Evolutionary conservation across 306 rosid species (phyloP), one percentile per base, ranked within the genome.

Genomic region (Hippophae tibetana): DNA sequence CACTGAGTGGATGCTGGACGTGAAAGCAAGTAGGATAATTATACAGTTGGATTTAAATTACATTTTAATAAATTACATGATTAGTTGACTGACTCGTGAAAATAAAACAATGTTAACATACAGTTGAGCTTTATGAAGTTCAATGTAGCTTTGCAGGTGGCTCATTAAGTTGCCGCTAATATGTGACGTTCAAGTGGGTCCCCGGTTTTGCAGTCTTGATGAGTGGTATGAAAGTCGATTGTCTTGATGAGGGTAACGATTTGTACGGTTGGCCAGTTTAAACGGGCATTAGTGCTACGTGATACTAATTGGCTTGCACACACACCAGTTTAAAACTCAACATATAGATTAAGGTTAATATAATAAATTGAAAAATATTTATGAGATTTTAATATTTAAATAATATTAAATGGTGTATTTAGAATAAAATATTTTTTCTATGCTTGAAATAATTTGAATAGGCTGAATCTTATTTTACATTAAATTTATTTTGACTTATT

Each of bases 11-110:
- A 31, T 5, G 46, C 50, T 25, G 53, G 69, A 82, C 78, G 86
- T 76, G 83, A 18, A 0, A 54, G 76, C 75, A 65, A 59, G 45
- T 67, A n/a, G 66, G 43, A n/a, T 60, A 40, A 14, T 47, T 13
- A 13, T 26, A 56, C 63, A 59, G 69, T 64, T 57, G 69, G 73
- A 43, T 43, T 57, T 55, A 23, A 47, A 9, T 47, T 25, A 53
- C 25, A 14, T 13, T 8, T 8, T 14, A 18, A 52, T 2, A 25
- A 57, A 54, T 67, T 55, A 23, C 18, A 5, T 26, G 47, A 9
- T 52, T 60, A 51, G 76, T 76, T 78, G 93, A 76, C 85, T 57
- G 93, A 76, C 85, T 57, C 69, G 53, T 66, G 74, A 66, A 18
- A 3, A 12, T 41, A 51, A 61, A 44, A 42, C 1, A 10, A 47